Evolutionary conservation across 1,139 yeast genomes (phyloP).

Genomic region (Magnusiomyces fungicola): DNA sequence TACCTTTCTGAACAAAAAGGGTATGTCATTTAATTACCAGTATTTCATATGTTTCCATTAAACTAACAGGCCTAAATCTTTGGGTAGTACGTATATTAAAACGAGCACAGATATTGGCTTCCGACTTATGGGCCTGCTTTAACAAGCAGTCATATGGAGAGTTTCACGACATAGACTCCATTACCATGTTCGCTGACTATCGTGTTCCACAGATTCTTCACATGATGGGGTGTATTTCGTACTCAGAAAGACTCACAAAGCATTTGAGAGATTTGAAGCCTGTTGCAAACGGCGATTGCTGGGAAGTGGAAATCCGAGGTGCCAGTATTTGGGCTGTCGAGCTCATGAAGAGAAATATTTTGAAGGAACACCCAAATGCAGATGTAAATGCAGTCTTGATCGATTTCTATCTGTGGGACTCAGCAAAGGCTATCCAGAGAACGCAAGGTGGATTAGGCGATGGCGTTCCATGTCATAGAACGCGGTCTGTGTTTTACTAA

Average conservation of each 20-base stretch:
- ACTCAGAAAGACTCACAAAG: constrained; percentile 26
- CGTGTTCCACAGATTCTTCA: constrained; percentile 40
- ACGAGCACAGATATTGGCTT: constrained; percentile 38
- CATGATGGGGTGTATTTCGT: constrained; percentile 32
- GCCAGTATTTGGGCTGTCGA: constrained; percentile 40
- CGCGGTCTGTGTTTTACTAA: constrained; percentile 31
- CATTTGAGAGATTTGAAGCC: constrained; percentile 20
- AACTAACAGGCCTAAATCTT: too few relatives aligned
- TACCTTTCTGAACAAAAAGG: constrained; percentile 24
- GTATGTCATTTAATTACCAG: too few relatives aligned
- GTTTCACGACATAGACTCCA: constrained; percentile 34
- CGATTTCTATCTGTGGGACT: constrained; percentile 40
- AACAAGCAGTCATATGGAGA: constrained; percentile 32
- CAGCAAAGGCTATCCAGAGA: constrained; percentile 36
- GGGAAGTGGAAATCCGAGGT: constrained; percentile 37
- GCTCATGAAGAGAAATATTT: constrained; percentile 26
- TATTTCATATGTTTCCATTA: too few relatives aligned
- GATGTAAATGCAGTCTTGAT: constrained; percentile 34
- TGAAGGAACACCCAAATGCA: constrained; percentile 19
- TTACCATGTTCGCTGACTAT: constrained; percentile 44
- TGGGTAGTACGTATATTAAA: constrained; percentile 29
- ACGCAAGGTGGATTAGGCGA: constrained; percentile 19
- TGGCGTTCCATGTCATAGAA: constrained; percentile 34
- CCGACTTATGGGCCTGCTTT: constrained; percentile 41
- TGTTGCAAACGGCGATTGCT: constrained; percentile 27